These are phyloP conservation scores for Asterochloris erici DNA, from an alignment of 139 green algal species.

Conservation along the genomic window DNA sequence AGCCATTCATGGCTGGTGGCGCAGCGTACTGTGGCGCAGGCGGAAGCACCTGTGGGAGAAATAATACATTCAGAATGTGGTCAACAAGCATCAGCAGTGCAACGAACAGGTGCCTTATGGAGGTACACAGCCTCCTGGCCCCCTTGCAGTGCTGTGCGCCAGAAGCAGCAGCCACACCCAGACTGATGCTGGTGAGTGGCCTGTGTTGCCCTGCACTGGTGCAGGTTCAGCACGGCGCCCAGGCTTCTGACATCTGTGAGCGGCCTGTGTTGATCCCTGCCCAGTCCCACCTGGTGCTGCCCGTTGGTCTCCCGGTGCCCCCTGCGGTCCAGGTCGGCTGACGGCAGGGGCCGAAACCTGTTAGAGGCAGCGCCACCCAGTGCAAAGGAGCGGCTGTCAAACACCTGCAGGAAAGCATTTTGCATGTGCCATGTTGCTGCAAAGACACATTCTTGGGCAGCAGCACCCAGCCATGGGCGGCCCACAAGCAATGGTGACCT, in stretches of 20 bases:
- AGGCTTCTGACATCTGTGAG: not conserved
- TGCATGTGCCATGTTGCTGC: no score
- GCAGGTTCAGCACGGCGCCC: not conserved
- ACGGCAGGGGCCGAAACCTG: conserved; percentile 16
- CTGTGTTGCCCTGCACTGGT: not conserved
- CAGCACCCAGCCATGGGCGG: not conserved
- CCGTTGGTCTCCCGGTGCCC: not conserved
- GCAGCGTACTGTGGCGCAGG: not conserved
- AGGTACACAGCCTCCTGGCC: no score
- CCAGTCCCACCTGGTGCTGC: not conserved
- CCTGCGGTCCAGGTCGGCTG: conserved; percentile 1
- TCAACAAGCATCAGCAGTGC: not conserved
- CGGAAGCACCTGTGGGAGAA: not conserved
- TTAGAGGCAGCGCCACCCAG: conserved; percentile 44
- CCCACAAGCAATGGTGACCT: not conserved
- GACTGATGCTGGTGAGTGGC: not conserved
- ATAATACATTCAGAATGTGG: not conserved
- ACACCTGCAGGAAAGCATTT: conserved; percentile 24
- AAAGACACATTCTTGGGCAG: not conserved
- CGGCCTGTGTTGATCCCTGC: not conserved
- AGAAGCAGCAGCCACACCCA: not conserved
- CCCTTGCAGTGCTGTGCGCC: not conserved
- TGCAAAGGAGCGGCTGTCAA: conserved; percentile 69
- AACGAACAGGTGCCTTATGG: no score
- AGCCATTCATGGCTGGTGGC: not conserved